Evolutionary conservation across 306 rosid species (phyloP).

Genomic region (Cyamopsis tetragonoloba): DNA sequence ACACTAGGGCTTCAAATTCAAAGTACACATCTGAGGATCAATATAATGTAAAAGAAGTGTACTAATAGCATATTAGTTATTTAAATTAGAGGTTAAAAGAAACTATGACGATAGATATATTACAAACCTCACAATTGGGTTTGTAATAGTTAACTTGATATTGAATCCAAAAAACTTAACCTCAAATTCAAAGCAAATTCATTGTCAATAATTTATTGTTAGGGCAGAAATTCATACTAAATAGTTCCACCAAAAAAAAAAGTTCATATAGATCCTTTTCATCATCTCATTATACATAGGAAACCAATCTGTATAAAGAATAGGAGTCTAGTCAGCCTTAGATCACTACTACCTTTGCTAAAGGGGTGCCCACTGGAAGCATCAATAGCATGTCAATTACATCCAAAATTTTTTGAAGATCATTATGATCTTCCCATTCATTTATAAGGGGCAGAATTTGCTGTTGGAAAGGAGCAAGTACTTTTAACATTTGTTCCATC

Average conservation of each 20-base stretch:
- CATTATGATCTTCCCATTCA: slow-evolving; percentile 64
- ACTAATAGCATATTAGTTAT: no score
- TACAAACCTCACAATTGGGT: not conserved
- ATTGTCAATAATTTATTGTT: not conserved
- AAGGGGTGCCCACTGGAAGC: slow-evolving; percentile 54
- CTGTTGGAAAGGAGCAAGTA: slow-evolving; percentile 57
- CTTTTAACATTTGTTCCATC: slow-evolving; percentile 66
- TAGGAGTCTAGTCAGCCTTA: not conserved
- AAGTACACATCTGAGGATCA: no score
- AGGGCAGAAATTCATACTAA: not conserved
- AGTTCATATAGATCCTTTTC: not conserved
- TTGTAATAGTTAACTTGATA: not conserved
- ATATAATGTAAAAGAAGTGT: no score
- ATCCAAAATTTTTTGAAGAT: slow-evolving; percentile 53
- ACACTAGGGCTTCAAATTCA: no score
- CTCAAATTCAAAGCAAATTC: not conserved
- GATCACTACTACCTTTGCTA: slow-evolving; percentile 81
- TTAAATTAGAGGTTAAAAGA: not conserved
- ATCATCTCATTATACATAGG: not conserved
- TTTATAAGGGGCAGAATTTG: slow-evolving; percentile 38
- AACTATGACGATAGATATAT: not conserved
- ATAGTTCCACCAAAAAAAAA: not conserved
- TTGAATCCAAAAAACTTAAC: not conserved
- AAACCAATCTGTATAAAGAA: not conserved
- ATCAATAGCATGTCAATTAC: slow-evolving; percentile 64